Base-by-base conservation (phyloP, 768 basidiomycete genomes). In the Phanerochaete sordida region DNA sequence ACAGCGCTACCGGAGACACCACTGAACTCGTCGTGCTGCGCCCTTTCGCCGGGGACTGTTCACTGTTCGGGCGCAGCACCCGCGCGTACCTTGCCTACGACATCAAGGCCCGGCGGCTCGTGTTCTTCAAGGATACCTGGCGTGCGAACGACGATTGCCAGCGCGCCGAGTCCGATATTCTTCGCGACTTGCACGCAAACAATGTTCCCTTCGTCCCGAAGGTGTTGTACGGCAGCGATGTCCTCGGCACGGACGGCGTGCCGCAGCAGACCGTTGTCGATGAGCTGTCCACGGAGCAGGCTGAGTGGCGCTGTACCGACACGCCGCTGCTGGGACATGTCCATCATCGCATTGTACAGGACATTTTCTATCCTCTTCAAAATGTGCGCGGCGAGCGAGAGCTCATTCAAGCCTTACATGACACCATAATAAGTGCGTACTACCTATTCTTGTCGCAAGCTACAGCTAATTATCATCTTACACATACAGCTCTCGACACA, bases 41-140 rank as follows among this genome's bases (percentile, higher is more conserved):
- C 28, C 54, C 54, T 5, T 39, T 56, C 21, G 21, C 54, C 4
- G 19, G 27, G 33, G 5, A 13, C 11, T 28, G 7, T 6, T 37
- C 23, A 1, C 23, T 44, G 23, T 26, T 43, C 28, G 54, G 44
- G n/a, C 13, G 33, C 7, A 13, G 33, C 33, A 35, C 33, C 13
- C 33, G 33, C 33, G 33, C 7, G 13, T 56, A 56, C 54, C 13
- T 56, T 7, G 54, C 54, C 5, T 56, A 46, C 39, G 54, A 46
- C 37, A 33, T 56, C 23, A 43, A 7, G 7, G 54, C 43, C 8
- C 19, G 35, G 26, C 31, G 48, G 27, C 28, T 60, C 8, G 52
- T 60, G 11, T 53, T 54, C 30, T 28, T 61, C 46, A 56, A 61
- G 52, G 58, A 60, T 51, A 52, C 23, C 19, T 60, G 58, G 58